Base-by-base conservation (phyloP, 257 asterid species). In the Solanum raphanifolium region DNA sequence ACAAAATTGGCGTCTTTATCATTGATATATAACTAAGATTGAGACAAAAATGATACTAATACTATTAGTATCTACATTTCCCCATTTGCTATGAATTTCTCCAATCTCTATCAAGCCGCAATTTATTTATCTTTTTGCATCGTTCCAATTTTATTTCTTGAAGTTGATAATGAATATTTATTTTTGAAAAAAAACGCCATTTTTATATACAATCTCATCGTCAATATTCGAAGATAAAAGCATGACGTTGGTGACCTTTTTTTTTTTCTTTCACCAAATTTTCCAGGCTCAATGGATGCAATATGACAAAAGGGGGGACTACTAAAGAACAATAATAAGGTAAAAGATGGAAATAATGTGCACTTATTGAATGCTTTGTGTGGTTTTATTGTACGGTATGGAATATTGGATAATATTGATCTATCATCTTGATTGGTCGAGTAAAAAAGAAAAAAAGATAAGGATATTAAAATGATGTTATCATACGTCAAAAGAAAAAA, bases 351-450 rank as follows among this genome's bases (percentile, higher is more conserved):
- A 85, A 83, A 87, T 84, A 71, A 86, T 73, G 74, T 43, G 65
- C 21, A 81, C 46, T 86, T 82, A 36, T 60, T 74, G 71, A 83
- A 88, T 90, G 89, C 89, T 87, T 89, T 89, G 87, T 87, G 87
- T 84, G 66, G 46, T 34, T 76, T 76, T 75, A 39, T 74, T 86
- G 89, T 75, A 76, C 86, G 36, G 75, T 76, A 32, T 55, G 87
- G 82, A 86, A 85, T 39, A 71, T 85, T 85, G 87, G 78, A 85
- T 48, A 55, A 48, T 89, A 90, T 87, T 87, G 81, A 88, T 32
- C 82, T 23, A 85, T 84, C 90, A 90, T 91, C 66, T 62, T 81
- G 92, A 92, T 90, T 88, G 91, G 84, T 91, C 66, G 29, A 81
- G 52, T 74, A 60, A 21, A 62, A 9, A 23, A 23, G 13, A 23